Evolutionary conservation across 371 early-diverging fungal species (phyloP).

Genomic region (Mortierella sp.): DNA sequence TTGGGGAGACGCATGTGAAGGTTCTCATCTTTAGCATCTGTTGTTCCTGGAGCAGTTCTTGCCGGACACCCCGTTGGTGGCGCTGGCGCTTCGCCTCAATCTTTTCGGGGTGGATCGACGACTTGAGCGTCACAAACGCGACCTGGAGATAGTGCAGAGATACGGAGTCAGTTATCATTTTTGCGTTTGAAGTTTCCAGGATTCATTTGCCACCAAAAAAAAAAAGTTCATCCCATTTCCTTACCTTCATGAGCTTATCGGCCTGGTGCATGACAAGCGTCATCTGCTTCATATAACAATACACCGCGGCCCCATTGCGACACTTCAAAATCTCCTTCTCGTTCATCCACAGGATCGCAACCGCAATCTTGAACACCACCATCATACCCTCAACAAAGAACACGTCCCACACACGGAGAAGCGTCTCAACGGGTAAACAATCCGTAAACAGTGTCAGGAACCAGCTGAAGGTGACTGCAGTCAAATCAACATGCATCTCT

Average conservation of each 20-base stretch:
- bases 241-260: slow-evolving; percentile 53
- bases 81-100: slow-evolving; percentile 46
- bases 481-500: slow-evolving; percentile 55
- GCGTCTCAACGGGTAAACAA: slow-evolving; percentile 50
- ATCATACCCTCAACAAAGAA: slow-evolving; percentile 59
- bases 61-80: slow-evolving; percentile 35
- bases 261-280: slow-evolving; percentile 52
- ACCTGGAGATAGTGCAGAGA: slow-evolving; percentile 3
- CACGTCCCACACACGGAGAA: slow-evolving; percentile 61
- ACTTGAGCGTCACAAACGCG: slow-evolving; percentile 52
- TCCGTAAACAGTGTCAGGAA: slow-evolving; percentile 61
- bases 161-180: neutral
- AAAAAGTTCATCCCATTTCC: neutral
- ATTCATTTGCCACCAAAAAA: neutral
- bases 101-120: slow-evolving; percentile 50
- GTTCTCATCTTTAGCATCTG: slow-evolving; percentile 33
- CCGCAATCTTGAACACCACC: slow-evolving; percentile 52
- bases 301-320: slow-evolving; percentile 59
- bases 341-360: slow-evolving; percentile 60
- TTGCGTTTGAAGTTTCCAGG: neutral
- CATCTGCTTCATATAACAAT: slow-evolving; percentile 60
- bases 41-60: slow-evolving; percentile 51
- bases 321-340: slow-evolving; percentile 61
- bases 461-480: slow-evolving; percentile 62
- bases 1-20: slow-evolving; percentile 19